phyloP scores from a whole-genome alignment of 352 stramenopile species.

The Globisporangium splendens region DNA sequence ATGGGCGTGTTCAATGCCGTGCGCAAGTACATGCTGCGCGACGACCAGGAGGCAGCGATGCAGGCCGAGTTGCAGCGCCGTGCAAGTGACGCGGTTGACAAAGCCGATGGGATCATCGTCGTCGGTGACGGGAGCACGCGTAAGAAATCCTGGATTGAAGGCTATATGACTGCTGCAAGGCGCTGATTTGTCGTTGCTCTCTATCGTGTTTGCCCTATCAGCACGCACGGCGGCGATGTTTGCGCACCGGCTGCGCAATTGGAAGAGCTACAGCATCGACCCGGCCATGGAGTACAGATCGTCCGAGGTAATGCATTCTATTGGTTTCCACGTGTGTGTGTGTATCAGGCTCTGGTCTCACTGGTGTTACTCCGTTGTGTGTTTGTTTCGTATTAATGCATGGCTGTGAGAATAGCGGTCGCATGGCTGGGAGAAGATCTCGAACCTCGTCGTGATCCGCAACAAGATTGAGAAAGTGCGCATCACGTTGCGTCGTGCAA shows the following conservation, averaged over 20 bases:
- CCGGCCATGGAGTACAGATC: conserved; percentile 65
- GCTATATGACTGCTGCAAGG: too few relatives aligned
- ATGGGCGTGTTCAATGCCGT: conserved; percentile 85
- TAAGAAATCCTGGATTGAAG: too few relatives aligned
- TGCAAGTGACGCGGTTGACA: conserved; percentile 4
- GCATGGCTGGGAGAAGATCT: conserved; percentile 41
- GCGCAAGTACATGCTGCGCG: conserved; percentile 51
- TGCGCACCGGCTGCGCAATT: conserved; percentile 60
- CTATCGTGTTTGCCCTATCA: conserved; percentile 15
- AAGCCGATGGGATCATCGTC: conserved; percentile 68
- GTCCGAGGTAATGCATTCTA: conserved; percentile 24
- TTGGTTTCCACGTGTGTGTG: too few relatives aligned
- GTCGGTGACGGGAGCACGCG: conserved; percentile 79
- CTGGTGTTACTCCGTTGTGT: too few relatives aligned
- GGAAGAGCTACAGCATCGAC: conserved; percentile 80
- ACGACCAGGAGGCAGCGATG: conserved; percentile 10
- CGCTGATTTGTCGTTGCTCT: conserved; percentile 2
- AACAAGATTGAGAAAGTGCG: conserved; percentile 86
- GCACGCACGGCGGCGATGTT: conserved; percentile 76
- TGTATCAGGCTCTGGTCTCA: too few relatives aligned
- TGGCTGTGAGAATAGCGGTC: conserved; percentile 28
- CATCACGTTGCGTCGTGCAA: conserved; percentile 47
- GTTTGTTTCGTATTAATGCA: neutral
- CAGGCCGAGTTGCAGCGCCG: neutral
- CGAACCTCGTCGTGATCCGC: conserved; percentile 69